Base-by-base conservation (phyloP, 495 filamentous ascomycete species). In the Lasiosphaeria hispida region DNA sequence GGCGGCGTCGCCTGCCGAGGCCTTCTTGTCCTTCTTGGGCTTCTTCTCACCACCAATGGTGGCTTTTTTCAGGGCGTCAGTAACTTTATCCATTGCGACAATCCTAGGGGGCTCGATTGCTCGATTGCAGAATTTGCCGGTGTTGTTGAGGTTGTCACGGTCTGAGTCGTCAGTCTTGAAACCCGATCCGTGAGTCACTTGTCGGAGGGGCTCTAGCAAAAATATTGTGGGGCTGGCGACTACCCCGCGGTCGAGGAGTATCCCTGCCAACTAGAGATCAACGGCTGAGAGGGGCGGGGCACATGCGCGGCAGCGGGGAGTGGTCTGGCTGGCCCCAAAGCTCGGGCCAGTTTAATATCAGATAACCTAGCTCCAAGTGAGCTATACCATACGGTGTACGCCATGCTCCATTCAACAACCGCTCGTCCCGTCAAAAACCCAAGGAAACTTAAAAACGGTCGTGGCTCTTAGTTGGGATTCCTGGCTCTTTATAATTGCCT, bases 1-100 rank as follows among this genome's bases (percentile, higher is more conserved):
- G 35, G 60, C 64, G 18, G 56, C 71, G 44, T 65, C 78, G 47
- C 66, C 72, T 6, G 71, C 74, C 60, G 74, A 75, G 35, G 62
- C 72, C 66, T 76, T 75, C 70, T 77, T 74, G 42, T 68, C 60
- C 66, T 71, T 69, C 64, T 72, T 71, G 18, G 52, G 15, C 59
- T 64, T 66, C 64, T 72, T 69, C 11, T 69, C 69, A 42, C 56
- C 69, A 55, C 62, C 66, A 57, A 72, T 63, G 53, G 64, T 55
- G 52, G 58, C 55, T 44, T 72, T 70, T 53, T 72, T 68, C 35
- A 72, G 37, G 42, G 66, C 61, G n/a, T 72, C 66, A 48, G 69
- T 63, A 39, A 71, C 66, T 42, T 69, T 66, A 50, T 69, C 68
- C 64, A 68, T 66, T 45, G 39, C 48, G 57, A 41, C 55, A 40